Base-by-base conservation (phyloP, 768 basidiomycete species). In the Strobilomyces dryophilus region DNA sequence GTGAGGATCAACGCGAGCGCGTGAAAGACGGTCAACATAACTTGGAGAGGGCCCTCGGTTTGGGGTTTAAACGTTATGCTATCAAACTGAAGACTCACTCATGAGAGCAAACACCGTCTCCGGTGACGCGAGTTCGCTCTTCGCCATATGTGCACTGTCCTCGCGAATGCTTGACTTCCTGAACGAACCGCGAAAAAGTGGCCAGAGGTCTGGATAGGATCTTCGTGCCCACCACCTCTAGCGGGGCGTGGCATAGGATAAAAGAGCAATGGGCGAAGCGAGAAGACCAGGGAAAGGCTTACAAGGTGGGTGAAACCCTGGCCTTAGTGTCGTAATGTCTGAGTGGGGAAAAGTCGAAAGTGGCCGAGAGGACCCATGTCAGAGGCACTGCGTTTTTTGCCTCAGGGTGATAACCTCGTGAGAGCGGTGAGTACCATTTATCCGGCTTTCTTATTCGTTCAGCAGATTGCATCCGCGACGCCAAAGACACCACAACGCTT, bases 21-120 rank as follows among this genome's bases (percentile, higher is more conserved):
- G 29, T 69, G 60, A 11, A 70, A 45, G 39, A 65, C 31, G 15
- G 64, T 60, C 32, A 17, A 29, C 24, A 61, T 17, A 27, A 66
- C 65, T 66, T 29, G 36, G 8, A 3, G 47, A 27, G 41, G 11
- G 36, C 8, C n/a, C 3, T 45, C 18, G 31, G 18, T 54, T 27
- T 27, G 45, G 18, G 39, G 47, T 49, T 40, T 31, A 26, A 39
- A 11, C 24, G 14, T 17, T 7, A 21, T 14, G 11, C 15, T 31
- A 12, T 40, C 24, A 20, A 32, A 36, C 9, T 24, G 18, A 45
- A 37, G 31, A 49, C 63, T 52, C 41, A 64, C 63, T 55, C 39
- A 64, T 11, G n/a, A 64, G 32, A 42, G 43, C 14, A 45, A 58
- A 60, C 46, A 63, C 49, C 15, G 35, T 49, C 8, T 46, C 52